Evolutionary conservation across 345 rosid genomes (phyloP), one percentile per base, ranked within the genome.

Genomic region (Aquilaria malaccensis): DNA sequence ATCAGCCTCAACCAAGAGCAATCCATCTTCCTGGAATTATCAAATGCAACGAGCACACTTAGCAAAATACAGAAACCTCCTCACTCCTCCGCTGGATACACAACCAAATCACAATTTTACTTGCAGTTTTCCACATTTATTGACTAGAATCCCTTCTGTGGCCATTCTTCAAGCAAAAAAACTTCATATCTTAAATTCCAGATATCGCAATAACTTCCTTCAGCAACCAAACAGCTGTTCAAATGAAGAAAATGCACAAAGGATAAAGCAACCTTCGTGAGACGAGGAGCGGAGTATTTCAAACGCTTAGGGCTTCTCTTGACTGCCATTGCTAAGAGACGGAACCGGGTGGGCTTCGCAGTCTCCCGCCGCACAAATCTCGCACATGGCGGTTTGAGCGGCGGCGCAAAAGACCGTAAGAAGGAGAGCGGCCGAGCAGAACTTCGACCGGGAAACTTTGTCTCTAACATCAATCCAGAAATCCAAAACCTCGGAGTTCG

Each of bases 261-360:
- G 3, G 9, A 10, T 7, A 32, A 15, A 22, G 30, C 43, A 37
- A 86, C 98, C 94, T 85, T 85, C 33, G 80, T 56, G 62, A 83
- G 84, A 52, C 85, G 91, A 74, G 94, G 91, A 68, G 89, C 67
- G 9, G 86, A 74, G 77, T 93, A 93, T 51, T 89, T 93, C 73
- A 93, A 93, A 58, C 97, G 96, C 79, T 93, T 93, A 15, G 97
- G 98, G 77, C 81, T 89, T 74, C 84, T 80, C 79, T 87, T 93
- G 52, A 76, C 77, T 2, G 91, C 79, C 74, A 89, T 69, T 32
- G 86, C 76, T 12, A 77, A 45, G 62, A 79, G 70, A 0, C 37
- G 66, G 52, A 67, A 59, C 30, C 67, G 70, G 46, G 66, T n/a
- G 53, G 48, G 60, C 32, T 71, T 76, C 30, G 54, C 67, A 30